Conservation (phyloP, 352 stramenopile genomes). For the Phytophthora palmivora region DNA sequence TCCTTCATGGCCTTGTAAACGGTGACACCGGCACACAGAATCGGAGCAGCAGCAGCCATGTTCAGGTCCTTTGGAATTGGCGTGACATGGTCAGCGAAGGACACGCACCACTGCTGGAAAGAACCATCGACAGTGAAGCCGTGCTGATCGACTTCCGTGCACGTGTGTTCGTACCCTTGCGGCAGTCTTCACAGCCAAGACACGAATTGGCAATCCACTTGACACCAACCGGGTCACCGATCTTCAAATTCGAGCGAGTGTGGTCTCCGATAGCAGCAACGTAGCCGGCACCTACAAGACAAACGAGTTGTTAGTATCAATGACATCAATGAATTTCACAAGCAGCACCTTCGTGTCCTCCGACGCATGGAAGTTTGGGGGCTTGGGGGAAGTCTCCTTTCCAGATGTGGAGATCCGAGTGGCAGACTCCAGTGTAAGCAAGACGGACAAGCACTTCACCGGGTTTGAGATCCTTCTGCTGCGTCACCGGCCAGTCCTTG, state of each 20-base stretch:
- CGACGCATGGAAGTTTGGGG: constrained; percentile 53
- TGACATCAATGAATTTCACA: too few relatives aligned
- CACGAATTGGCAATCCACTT: constrained; percentile 58
- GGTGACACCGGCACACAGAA: constrained; percentile 90
- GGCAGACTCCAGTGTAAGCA: constrained; percentile 55
- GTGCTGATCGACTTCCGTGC: constrained; percentile 37
- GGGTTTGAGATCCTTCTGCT: constrained; percentile 48
- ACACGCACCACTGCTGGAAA: constrained; percentile 66
- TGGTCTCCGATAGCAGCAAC: constrained; percentile 51
- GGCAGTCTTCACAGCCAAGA: constrained; percentile 53
- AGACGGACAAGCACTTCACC: constrained; percentile 59
- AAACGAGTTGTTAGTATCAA: too few relatives aligned
- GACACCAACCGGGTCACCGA: constrained; percentile 55
- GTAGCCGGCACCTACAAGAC: constrained; percentile 19
- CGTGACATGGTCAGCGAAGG: constrained; percentile 73
- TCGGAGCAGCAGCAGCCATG: constrained; percentile 51
- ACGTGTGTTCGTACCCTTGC: constrained; percentile 57
- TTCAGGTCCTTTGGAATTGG: constrained; percentile 70
- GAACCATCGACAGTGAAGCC: constrained; percentile 49
- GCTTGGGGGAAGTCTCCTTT: constrained; percentile 42
- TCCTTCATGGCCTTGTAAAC: constrained; percentile 82
- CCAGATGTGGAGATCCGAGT: constrained; percentile 58
- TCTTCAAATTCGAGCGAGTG: constrained; percentile 44
- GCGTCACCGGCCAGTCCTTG: constrained; percentile 55
- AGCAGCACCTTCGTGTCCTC: constrained; percentile 57